These are phyloP conservation scores for Glycyrrhiza uralensis DNA, from an alignment of 306 rosid species.

Conservation along the genomic window DNA sequence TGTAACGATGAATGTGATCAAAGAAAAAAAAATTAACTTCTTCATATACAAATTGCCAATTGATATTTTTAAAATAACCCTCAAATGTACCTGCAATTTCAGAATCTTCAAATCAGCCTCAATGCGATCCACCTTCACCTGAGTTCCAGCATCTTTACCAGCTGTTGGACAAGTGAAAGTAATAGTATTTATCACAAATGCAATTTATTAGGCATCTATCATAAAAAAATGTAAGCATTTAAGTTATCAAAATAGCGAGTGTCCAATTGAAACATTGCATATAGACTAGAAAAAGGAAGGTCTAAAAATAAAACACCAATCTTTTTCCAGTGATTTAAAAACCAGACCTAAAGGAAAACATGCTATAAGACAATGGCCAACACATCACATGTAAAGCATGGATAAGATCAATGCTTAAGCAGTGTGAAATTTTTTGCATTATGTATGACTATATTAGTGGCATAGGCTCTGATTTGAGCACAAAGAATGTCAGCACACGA, in stretches of 20 bases:
- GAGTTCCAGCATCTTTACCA: slow-evolving; percentile 60
- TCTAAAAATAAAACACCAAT: not conserved
- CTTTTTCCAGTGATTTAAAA: slow-evolving; percentile 1
- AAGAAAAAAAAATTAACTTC: not conserved
- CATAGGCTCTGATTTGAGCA: not conserved
- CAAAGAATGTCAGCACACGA: not conserved
- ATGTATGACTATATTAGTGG: not conserved
- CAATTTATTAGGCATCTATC: not conserved
- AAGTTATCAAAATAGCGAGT: not conserved
- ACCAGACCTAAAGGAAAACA: not conserved
- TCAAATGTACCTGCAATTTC: slow-evolving; percentile 66
- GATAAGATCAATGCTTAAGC: not conserved
- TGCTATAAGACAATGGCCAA: not conserved
- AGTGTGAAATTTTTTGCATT: not conserved
- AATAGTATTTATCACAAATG: slow-evolving; percentile 18
- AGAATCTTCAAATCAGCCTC: slow-evolving; percentile 94
- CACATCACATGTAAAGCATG: not conserved
- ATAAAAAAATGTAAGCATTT: not conserved
- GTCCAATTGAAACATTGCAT: not conserved
- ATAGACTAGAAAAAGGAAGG: not conserved
- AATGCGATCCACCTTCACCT: slow-evolving; percentile 66
- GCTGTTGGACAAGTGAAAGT: slow-evolving; percentile 28
- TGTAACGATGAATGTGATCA: not conserved
- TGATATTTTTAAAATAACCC: not conserved
- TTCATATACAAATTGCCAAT: slow-evolving; percentile 19